Evolutionary conservation across 2,329 filamentous ascomycete species (phyloP), one percentile per base, ranked within the genome.

Genomic region (Rachicladosporium sp.): DNA sequence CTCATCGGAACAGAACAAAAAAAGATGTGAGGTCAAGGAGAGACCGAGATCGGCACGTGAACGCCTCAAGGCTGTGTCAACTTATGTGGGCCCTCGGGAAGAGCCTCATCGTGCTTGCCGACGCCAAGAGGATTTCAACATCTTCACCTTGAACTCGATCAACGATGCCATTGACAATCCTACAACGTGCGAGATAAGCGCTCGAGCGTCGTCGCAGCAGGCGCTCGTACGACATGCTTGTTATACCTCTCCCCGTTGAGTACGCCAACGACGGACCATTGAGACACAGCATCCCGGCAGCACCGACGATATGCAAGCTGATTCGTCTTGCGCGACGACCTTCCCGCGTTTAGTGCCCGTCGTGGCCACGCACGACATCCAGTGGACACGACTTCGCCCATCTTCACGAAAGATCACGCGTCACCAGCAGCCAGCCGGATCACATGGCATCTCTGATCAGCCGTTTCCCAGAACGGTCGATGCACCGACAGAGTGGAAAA

Each of bases 391-490:
- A 10, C 41, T 33, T 36, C 15, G 29, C 39, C 29, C 35, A 23
- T 36, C 37, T 36, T 36, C 41, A 41, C 41, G 36, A 41, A 29
- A 10, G 6, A 37, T 19, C 12, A n/a, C 33, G 33, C 36, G 40
- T 42, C 36, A 33, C 40, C 35, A 35, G 31, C 31, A 42, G 40
- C 31, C 30, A 34, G 29, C 35, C 35, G 33, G 35, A 33, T 31
- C 35, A 38, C 40, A 41, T 36, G 38, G 40, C 40, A 39, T 33
- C 36, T 33, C 37, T 37, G 35, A 36, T 49, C 33, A 29, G 38
- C 40, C 40, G 37, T 32, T 38, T 32, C 42, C 46, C 44, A 45
- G 50, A 48, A 45, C 46, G 47, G 38, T 45, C 46, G 44, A 46
- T 38, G 38, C 40, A 43, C 47, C 39, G 46, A 32, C 40, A 49